phyloP scores from a whole-genome alignment of 1,284 basidiomycete species.

The Takashimella koratensis region DNA sequence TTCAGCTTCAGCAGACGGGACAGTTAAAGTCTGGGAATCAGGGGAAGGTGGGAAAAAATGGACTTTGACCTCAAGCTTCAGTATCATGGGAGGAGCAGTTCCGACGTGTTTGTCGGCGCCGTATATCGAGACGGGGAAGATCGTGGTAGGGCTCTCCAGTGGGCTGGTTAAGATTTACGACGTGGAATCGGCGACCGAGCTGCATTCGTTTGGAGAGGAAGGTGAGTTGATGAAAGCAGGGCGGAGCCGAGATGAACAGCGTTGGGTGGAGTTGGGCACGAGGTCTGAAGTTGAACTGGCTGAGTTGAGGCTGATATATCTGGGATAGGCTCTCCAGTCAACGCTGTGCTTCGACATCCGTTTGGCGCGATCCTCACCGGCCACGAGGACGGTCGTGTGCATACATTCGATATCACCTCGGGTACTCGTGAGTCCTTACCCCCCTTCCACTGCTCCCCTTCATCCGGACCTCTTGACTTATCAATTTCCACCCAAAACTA shows the following conservation, averaged over 20 bases:
- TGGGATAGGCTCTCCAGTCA: constrained; percentile 74
- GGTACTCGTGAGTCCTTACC: constrained; percentile 54
- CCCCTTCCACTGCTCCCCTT: not conserved
- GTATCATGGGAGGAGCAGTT: constrained; percentile 48
- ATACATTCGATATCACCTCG: constrained; percentile 78
- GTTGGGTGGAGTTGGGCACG: constrained; percentile 58
- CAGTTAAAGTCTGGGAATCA: constrained; percentile 84
- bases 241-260: constrained; percentile 9
- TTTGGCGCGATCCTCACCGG: constrained; percentile 82
- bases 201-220: constrained; percentile 56
- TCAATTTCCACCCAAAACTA: too few relatives aligned
- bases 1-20: constrained; percentile 69
- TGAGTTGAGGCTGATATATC: too few relatives aligned
- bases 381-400: constrained; percentile 90
- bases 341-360: constrained; percentile 84
- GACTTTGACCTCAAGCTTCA: constrained; percentile 25
- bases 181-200: constrained; percentile 76
- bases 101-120: constrained; percentile 65
- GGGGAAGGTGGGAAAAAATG: constrained; percentile 48
- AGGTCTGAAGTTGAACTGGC: too few relatives aligned
- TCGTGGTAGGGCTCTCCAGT: constrained; percentile 79
- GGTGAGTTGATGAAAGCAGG: constrained; percentile 12
- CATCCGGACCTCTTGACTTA: too few relatives aligned
- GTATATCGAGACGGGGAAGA: constrained; percentile 46
- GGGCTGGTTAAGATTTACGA: constrained; percentile 87